Percentiles rank a stretch among this genome's conserved stretches.
These are phyloP conservation scores for Helicostylum pulchrum DNA, from an alignment of 192 early-diverging fungal genomes.

Conservation along the genomic window DNA sequence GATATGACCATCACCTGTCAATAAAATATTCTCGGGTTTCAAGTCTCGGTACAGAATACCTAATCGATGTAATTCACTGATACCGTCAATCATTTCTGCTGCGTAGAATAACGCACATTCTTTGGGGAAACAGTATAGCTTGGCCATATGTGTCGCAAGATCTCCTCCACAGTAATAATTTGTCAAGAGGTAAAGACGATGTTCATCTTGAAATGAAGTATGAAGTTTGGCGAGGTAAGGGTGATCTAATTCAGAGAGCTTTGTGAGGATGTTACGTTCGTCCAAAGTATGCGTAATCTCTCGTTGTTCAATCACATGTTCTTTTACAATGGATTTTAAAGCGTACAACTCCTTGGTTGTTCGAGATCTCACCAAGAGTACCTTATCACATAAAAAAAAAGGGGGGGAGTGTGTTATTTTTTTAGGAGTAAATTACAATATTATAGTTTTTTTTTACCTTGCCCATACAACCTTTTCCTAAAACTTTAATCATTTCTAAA, in stretches of 20 bases:
- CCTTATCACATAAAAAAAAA: slow-evolving; percentile 26
- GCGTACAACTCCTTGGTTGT: slow-evolving; percentile 45
- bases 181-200: slow-evolving; percentile 83
- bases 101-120: slow-evolving; percentile 81
- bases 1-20: slow-evolving; percentile 74
- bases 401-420: too few relatives aligned
- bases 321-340: slow-evolving; percentile 53
- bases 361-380: slow-evolving; percentile 43
- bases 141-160: slow-evolving; percentile 80
- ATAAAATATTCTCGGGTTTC: slow-evolving; percentile 74
- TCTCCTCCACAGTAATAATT: slow-evolving; percentile 90
- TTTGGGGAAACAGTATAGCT: slow-evolving; percentile 55
- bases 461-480: slow-evolving; percentile 57
- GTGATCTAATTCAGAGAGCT: slow-evolving; percentile 67
- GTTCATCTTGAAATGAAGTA: slow-evolving; percentile 86
- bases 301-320: slow-evolving; percentile 67
- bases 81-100: slow-evolving; percentile 80
- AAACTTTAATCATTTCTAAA: slow-evolving; percentile 48
- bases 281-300: slow-evolving; percentile 75
- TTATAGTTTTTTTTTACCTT: slow-evolving; percentile 41
- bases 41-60: slow-evolving; percentile 88
- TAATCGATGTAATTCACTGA: slow-evolving; percentile 82
- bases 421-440: neutral
- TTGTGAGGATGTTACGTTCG: slow-evolving; percentile 76
- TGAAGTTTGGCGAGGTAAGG: slow-evolving; percentile 89